These are phyloP conservation scores for Cladophialophora immunda DNA, from an alignment of 2,329 filamentous ascomycete species.

Conservation along the genomic window DNA sequence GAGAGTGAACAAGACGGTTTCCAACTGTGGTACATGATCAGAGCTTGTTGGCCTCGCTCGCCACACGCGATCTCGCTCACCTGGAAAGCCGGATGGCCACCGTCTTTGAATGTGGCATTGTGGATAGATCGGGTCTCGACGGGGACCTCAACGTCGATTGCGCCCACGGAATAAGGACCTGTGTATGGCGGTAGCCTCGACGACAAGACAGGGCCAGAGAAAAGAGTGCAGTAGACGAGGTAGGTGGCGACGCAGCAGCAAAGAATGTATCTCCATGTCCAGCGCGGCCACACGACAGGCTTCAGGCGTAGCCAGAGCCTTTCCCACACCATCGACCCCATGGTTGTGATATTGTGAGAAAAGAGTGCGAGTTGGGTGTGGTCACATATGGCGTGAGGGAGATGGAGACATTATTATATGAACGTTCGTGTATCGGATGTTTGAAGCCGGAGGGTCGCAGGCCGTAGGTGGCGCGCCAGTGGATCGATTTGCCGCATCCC, in stretches of 20 bases:
- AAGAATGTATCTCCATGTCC: slow-evolving; percentile 39
- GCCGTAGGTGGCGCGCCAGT: not conserved
- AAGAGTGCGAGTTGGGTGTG: not conserved
- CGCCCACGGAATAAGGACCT: slow-evolving; percentile 39
- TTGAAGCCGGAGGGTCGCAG: not conserved
- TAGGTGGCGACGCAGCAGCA: slow-evolving; percentile 31
- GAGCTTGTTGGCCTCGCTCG: not conserved
- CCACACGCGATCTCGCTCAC: slow-evolving; percentile 12
- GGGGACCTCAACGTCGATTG: slow-evolving; percentile 40
- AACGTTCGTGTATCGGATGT: not conserved
- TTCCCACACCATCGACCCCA: slow-evolving; percentile 32
- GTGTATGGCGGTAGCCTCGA: slow-evolving; percentile 39
- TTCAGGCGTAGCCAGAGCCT: slow-evolving; percentile 19
- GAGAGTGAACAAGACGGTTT: slow-evolving; percentile 42
- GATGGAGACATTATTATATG: slow-evolving; percentile 12
- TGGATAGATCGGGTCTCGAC: slow-evolving; percentile 35
- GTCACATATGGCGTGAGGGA: not conserved
- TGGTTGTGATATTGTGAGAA: slow-evolving; percentile 7
- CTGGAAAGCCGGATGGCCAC: slow-evolving; percentile 35
- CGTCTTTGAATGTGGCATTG: slow-evolving; percentile 36
- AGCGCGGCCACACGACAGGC: slow-evolving; percentile 21
- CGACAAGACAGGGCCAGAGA: slow-evolving; percentile 34
- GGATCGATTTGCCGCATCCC: not conserved
- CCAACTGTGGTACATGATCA: slow-evolving; percentile 26
- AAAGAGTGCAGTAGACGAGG: slow-evolving; percentile 34